These are phyloP conservation scores for Pseudoturritis turrita DNA, from an alignment of 345 rosid genomes.

Conservation along the genomic window DNA sequence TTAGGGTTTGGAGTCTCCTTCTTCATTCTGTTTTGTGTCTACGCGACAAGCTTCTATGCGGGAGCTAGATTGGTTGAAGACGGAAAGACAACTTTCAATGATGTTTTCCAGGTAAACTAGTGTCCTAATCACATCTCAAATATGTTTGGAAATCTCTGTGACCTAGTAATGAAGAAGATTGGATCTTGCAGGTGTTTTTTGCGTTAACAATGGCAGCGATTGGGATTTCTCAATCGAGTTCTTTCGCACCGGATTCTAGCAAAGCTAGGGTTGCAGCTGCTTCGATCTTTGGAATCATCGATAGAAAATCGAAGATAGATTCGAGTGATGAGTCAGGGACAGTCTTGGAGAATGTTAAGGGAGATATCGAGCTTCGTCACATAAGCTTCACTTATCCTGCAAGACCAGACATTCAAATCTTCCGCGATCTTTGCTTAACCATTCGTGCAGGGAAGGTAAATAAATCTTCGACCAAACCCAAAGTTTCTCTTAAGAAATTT, in stretches of 20 bases:
- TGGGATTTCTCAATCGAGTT: constrained; percentile 57
- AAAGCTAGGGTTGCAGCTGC: constrained; percentile 60
- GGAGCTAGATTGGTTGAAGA: constrained; percentile 59
- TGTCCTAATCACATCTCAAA: background rate
- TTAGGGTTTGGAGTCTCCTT: constrained; percentile 58
- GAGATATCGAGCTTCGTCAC: constrained; percentile 56
- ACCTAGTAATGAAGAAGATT: background rate
- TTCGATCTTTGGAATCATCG: constrained; percentile 60
- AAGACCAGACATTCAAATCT: constrained; percentile 64
- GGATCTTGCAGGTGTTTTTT: constrained; percentile 54
- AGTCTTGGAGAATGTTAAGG: constrained; percentile 43
- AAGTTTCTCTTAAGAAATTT: background rate
- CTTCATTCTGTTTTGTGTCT: constrained; percentile 46
- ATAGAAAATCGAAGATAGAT: constrained; percentile 57
- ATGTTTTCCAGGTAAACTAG: constrained; percentile 50
- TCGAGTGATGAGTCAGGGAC: constrained; percentile 50
- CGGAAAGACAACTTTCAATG: constrained; percentile 46
- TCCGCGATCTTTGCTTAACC: constrained; percentile 51
- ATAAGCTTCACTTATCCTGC: constrained; percentile 62
- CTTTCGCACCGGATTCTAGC: constrained; percentile 48
- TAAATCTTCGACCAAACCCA: background rate
- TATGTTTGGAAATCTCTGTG: background rate
- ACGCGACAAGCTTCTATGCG: constrained; percentile 60
- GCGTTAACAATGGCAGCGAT: constrained; percentile 54
- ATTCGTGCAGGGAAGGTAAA: constrained; percentile 61